phyloP scores from a whole-genome alignment of 1,139 yeast genomes.

The Lodderomyces orthopsilosis region DNA sequence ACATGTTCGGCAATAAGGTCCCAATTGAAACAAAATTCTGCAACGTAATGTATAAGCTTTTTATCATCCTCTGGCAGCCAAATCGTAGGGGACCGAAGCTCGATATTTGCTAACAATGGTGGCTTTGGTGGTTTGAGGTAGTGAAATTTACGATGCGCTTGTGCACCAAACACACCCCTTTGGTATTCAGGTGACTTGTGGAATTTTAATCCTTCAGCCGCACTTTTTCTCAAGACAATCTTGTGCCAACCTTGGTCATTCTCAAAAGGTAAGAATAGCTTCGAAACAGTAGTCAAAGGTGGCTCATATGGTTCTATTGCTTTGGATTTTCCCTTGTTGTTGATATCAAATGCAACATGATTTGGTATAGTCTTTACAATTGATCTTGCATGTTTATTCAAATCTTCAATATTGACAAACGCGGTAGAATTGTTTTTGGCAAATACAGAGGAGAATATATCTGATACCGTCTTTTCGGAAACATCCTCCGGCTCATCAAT shows the following conservation, averaged over 20 bases:
- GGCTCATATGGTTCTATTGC: slow-evolving; percentile 26
- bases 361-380: slow-evolving; percentile 54
- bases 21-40: slow-evolving; percentile 92
- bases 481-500: neutral
- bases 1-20: slow-evolving; percentile 82
- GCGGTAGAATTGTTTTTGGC: neutral
- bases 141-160: slow-evolving; percentile 58
- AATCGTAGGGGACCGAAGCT: slow-evolving; percentile 82
- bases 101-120: slow-evolving; percentile 75
- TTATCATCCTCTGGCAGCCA: slow-evolving; percentile 96
- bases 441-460: neutral
- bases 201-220: slow-evolving; percentile 15
- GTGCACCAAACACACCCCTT: slow-evolving; percentile 58
- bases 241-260: slow-evolving; percentile 65
- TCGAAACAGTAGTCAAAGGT: slow-evolving; percentile 44
- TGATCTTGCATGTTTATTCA: slow-evolving; percentile 54
- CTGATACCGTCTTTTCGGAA: neutral
- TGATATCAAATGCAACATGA: slow-evolving; percentile 49
- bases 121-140: slow-evolving; percentile 82
- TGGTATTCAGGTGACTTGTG: slow-evolving; percentile 42
- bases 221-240: slow-evolving; percentile 51
- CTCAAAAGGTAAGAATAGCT: slow-evolving; percentile 59
- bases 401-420: slow-evolving; percentile 31
- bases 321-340: slow-evolving; percentile 16
- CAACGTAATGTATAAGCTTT: slow-evolving; percentile 72